A percentile compares a stretch with the other conserved stretches of the same genome.
Evolutionary conservation across 768 basidiomycete species (phyloP).

Genomic region (Boletus fagicola): DNA sequence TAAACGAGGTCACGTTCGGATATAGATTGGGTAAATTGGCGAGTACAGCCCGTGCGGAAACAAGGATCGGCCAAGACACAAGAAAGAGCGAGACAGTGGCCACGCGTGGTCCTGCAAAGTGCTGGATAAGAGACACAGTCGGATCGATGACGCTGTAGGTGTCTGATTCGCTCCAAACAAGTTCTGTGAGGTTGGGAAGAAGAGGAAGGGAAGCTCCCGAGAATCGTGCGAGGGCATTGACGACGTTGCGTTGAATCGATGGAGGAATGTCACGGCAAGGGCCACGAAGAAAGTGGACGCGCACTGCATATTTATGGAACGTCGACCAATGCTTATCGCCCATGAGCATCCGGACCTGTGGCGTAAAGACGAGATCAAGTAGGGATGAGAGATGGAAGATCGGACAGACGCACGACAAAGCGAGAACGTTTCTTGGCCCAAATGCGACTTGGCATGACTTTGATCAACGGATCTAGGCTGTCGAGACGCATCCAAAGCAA

Average conservation of each 20-base stretch:
- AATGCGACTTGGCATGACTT: constrained; percentile 11
- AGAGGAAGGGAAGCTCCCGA: constrained; percentile 13
- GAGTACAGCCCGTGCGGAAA: neutral
- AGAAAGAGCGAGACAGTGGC: constrained; percentile 4
- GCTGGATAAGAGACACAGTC: constrained; percentile 10
- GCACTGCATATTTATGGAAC: constrained; percentile 16
- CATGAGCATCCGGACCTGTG: constrained; percentile 12
- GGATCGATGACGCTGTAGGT: neutral
- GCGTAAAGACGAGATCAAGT: neutral
- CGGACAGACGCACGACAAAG: constrained; percentile 6
- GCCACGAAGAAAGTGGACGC: constrained; percentile 13
- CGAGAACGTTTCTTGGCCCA: constrained; percentile 7
- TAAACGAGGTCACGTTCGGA: constrained; percentile 21
- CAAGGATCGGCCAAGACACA: constrained; percentile 4
- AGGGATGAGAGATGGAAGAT: too few relatives aligned
- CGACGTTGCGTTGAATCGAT: constrained; percentile 1
- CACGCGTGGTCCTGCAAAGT: constrained; percentile 12
- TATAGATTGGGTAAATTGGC: constrained; percentile 4
- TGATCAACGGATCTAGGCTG: constrained; percentile 16
- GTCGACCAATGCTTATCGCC: constrained; percentile 13
- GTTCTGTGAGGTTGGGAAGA: constrained; percentile 16
- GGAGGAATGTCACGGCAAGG: constrained; percentile 6
- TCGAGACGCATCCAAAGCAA: constrained; percentile 21
- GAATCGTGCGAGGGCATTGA: constrained; percentile 7
- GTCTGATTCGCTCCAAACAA: constrained; percentile 10